Percentiles rank a stretch among this genome's conserved stretches.
Evolutionary conservation across 2,329 filamentous ascomycete genomes (phyloP).

Genomic region (Orbilia quercus): DNA sequence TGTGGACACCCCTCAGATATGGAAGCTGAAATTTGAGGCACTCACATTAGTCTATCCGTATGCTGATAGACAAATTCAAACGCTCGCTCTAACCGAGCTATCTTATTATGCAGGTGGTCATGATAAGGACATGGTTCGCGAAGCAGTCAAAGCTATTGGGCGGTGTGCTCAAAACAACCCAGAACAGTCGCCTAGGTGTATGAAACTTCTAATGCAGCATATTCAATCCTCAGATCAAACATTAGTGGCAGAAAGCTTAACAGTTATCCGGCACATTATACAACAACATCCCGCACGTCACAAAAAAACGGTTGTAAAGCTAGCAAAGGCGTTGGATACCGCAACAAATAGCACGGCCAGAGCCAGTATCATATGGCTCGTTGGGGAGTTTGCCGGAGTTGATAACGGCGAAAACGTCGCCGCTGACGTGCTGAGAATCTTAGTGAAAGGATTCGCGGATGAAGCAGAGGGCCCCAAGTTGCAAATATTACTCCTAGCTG

Average conservation of each 20-base stretch:
- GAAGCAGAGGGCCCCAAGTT: conserved; percentile 88
- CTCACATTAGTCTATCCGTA: conserved; percentile 91
- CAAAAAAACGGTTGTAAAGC: conserved; percentile 82
- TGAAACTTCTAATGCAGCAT: conserved; percentile 84
- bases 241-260: conserved; percentile 89
- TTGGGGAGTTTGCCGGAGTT: conserved; percentile 76
- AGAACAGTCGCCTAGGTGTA: conserved; percentile 78
- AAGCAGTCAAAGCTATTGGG: conserved; percentile 91
- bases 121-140: conserved; percentile 81
- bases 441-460: conserved; percentile 83
- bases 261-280: conserved; percentile 93
- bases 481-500: conserved; percentile 89
- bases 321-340: conserved; percentile 91
- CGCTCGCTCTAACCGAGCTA: conserved; percentile 88
- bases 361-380: conserved; percentile 96
- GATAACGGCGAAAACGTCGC: conserved; percentile 89
- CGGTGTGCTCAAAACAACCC: conserved; percentile 85
- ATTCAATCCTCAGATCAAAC: conserved; percentile 88
- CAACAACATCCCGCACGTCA: conserved; percentile 87
- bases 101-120: conserved; percentile 85
- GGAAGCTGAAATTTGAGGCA: conserved; percentile 91
- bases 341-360: conserved; percentile 87
- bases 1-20: conserved; percentile 81
- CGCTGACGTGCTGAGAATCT: conserved; percentile 86
- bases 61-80: conserved; percentile 78